A percentile compares a stretch with the other conserved stretches of the same genome.
Evolutionary conservation across 1,284 basidiomycete genomes (phyloP).

Genomic region (Boletus smithii): DNA sequence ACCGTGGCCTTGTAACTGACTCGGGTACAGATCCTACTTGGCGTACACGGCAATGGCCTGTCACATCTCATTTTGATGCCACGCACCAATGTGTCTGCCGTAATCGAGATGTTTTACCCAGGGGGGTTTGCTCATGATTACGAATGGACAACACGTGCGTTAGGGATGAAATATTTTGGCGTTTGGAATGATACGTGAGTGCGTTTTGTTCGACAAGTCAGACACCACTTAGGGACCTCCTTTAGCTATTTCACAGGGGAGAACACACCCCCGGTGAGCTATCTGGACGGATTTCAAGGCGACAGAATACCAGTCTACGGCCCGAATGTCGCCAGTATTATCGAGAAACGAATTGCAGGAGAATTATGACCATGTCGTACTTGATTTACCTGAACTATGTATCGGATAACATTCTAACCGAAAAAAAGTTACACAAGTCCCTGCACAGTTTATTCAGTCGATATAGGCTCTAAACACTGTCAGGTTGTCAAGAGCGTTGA

Average conservation of each 20-base stretch:
- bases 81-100: conserved; percentile 58
- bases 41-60: conserved; percentile 79
- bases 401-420: not conserved
- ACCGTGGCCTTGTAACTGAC: not conserved
- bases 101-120: conserved; percentile 81
- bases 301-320: conserved; percentile 65
- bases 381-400: not conserved
- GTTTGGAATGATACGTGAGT: conserved; percentile 75
- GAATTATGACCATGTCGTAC: conserved; percentile 10
- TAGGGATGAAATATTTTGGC: conserved; percentile 73
- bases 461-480: conserved; percentile 69
- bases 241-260: conserved; percentile 48
- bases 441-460: conserved; percentile 9
- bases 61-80: conserved; percentile 79
- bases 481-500: conserved; percentile 36
- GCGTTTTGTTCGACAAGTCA: not conserved
- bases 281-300: conserved; percentile 78
- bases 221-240: not conserved
- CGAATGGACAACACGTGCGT: conserved; percentile 66
- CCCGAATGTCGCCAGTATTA: conserved; percentile 49
- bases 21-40: conserved; percentile 59
- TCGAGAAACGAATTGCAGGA: conserved; percentile 55
- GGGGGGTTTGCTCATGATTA: conserved; percentile 80
- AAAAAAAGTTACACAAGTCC: not conserved
- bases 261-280: conserved; percentile 51